Conservation (phyloP, 108 stramenopile genomes). For the Nitzschia sp. region DNA sequence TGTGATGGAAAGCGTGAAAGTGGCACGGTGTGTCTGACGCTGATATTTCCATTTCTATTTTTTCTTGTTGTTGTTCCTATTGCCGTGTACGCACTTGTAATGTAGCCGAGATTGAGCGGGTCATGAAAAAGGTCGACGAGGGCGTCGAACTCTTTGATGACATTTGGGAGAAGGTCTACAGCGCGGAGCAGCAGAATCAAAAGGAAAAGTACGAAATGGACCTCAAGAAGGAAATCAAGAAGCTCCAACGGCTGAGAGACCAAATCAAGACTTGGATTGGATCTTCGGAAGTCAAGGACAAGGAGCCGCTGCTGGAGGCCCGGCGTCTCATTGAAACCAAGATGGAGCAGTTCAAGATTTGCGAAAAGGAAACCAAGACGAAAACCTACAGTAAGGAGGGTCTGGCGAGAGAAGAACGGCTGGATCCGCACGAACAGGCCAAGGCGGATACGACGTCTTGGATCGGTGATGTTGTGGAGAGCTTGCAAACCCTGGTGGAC, state of each 20-base stretch:
- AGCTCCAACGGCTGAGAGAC: slow-evolving; percentile 96
- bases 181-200: slow-evolving; percentile 93
- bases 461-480: slow-evolving; percentile 78
- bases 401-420: slow-evolving; percentile 74
- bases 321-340: slow-evolving; percentile 92
- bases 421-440: slow-evolving; percentile 82
- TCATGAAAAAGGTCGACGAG: slow-evolving; percentile 97
- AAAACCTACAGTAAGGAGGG: slow-evolving; percentile 98
- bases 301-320: slow-evolving; percentile 82
- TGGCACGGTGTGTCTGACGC: background rate
- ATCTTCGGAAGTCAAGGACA: slow-evolving; percentile 97
- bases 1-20: background rate
- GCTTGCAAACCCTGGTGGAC: slow-evolving; percentile 68
- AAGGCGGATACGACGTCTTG: slow-evolving; percentile 70
- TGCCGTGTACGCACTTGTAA: too few species aligned
- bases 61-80: too few species aligned
- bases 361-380: slow-evolving; percentile 99
- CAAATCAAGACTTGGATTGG: slow-evolving; percentile 99
- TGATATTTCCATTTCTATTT: background rate
- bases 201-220: slow-evolving; percentile 99
- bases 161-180: slow-evolving; percentile 98
- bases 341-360: slow-evolving; percentile 99
- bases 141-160: slow-evolving; percentile 97
- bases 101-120: slow-evolving; percentile 90
- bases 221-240: slow-evolving; percentile 99